Percentiles rank a stretch among this genome's conserved stretches.
These are phyloP conservation scores for Hibiscus syriacus DNA, from an alignment of 345 rosid species.

Conservation along the genomic window DNA sequence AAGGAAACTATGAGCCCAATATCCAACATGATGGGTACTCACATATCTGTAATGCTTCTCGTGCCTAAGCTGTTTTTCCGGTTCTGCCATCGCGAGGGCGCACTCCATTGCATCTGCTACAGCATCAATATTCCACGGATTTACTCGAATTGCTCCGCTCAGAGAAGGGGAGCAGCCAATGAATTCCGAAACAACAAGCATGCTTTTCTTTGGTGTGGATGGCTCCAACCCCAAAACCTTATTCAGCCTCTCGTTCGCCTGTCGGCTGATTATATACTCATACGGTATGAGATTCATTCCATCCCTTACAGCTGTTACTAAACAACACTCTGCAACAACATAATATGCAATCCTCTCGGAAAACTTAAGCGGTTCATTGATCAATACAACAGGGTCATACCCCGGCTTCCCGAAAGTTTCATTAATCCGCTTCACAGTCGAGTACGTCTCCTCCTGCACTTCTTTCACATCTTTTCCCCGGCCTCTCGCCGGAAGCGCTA, in stretches of 20 bases:
- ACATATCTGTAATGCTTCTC: slow-evolving; percentile 88
- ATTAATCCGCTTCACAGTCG: slow-evolving; percentile 65
- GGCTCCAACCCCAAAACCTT: slow-evolving; percentile 50
- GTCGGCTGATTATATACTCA: slow-evolving; percentile 73
- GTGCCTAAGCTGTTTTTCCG: slow-evolving; percentile 77
- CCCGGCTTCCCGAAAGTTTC: slow-evolving; percentile 64
- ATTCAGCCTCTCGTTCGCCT: slow-evolving; percentile 61
- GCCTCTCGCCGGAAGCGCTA: slow-evolving; percentile 79
- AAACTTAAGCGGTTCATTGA: slow-evolving; percentile 68
- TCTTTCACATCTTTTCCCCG: slow-evolving; percentile 75
- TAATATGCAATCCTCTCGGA: slow-evolving; percentile 77
- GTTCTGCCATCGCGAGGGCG: slow-evolving; percentile 58
- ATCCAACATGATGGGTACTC: slow-evolving; percentile 82
- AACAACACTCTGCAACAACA: slow-evolving; percentile 79
- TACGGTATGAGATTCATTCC: slow-evolving; percentile 95
- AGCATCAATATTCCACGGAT: slow-evolving; percentile 81
- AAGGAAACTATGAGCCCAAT: slow-evolving; percentile 84
- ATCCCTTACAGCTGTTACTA: slow-evolving; percentile 86
- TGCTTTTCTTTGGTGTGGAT: slow-evolving; percentile 51
- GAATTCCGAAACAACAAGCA: slow-evolving; percentile 90
- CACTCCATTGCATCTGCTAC: slow-evolving; percentile 85
- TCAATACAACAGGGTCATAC: slow-evolving; percentile 62
- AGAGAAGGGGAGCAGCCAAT: slow-evolving; percentile 87
- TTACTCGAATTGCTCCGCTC: slow-evolving; percentile 85
- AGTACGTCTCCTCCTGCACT: slow-evolving; percentile 72